A percentile compares a stretch with the other conserved stretches of the same genome.
phyloP scores from a whole-genome alignment of 139 green algal genomes.

The Auxenochlorella protothecoides region DNA sequence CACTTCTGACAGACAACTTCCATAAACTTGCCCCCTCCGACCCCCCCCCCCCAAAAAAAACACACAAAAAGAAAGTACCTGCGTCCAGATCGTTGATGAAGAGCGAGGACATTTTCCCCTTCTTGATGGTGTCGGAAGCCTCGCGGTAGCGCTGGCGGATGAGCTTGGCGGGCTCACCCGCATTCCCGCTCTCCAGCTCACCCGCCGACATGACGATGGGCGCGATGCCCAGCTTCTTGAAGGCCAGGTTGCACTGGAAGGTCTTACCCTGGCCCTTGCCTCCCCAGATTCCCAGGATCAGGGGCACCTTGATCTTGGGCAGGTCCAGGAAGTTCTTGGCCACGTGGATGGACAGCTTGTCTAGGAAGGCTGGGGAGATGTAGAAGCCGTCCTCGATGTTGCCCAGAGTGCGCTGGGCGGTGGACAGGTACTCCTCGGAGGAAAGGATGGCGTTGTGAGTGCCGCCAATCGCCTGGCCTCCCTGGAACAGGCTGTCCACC shows the following conservation, averaged over 20 bases:
- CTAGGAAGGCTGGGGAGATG: slow-evolving; percentile 94
- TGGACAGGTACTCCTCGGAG: slow-evolving; percentile 79
- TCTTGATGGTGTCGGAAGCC: slow-evolving; percentile 97
- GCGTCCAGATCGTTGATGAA: slow-evolving; percentile 99
- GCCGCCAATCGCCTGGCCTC: slow-evolving; percentile 47
- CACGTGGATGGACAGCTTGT: slow-evolving; percentile 93
- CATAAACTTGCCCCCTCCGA: neutral
- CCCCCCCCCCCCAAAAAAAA: no score
- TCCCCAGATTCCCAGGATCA: slow-evolving; percentile 98
- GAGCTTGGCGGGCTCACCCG: slow-evolving; percentile 96
- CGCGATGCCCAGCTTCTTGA: slow-evolving; percentile 94
- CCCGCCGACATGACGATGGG: slow-evolving; percentile 97
- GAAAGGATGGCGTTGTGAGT: slow-evolving; percentile 87
- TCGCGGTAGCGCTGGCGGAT: slow-evolving; percentile 94
- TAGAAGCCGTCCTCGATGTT: slow-evolving; percentile 96
- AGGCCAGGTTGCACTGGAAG: slow-evolving; percentile 94
- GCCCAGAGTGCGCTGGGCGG: slow-evolving; percentile 58
- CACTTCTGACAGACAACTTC: neutral
- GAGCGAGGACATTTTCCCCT: slow-evolving; percentile 95
- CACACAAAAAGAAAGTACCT: slow-evolving; percentile 20
- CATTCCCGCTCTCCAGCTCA: slow-evolving; percentile 98
- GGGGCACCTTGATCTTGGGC: slow-evolving; percentile 83
- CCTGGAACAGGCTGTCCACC: slow-evolving; percentile 93
- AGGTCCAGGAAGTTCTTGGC: slow-evolving; percentile 96
- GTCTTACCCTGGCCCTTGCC: slow-evolving; percentile 99